Conservation (phyloP, 306 rosid species). For the Trifolium pratense region DNA sequence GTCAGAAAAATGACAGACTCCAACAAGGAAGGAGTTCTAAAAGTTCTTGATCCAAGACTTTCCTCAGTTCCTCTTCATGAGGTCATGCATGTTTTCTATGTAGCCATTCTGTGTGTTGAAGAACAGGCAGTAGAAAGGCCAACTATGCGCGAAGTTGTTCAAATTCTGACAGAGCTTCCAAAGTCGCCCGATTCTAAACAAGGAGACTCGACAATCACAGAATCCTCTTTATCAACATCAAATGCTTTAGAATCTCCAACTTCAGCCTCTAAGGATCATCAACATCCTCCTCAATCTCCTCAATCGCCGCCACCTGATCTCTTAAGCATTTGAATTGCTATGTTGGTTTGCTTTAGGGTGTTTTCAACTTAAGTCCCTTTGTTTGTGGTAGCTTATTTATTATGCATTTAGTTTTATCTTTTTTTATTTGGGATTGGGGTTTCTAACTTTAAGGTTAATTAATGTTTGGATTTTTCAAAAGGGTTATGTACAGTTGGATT, state of each 20-base stretch:
- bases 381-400: slow-evolving; percentile 35
- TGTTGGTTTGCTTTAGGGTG: slow-evolving; percentile 36
- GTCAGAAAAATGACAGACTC: slow-evolving; percentile 85
- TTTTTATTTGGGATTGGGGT: slow-evolving; percentile 43
- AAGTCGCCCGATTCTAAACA: slow-evolving; percentile 60
- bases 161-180: slow-evolving; percentile 92
- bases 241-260: slow-evolving; percentile 57
- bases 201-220: slow-evolving; percentile 50
- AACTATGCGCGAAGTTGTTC: slow-evolving; percentile 97
- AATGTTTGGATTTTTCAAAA: slow-evolving; percentile 45
- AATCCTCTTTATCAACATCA: slow-evolving; percentile 55
- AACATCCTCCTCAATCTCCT: slow-evolving; percentile 55
- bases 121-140: slow-evolving; percentile 97
- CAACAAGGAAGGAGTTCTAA: slow-evolving; percentile 80
- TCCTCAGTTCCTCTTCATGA: slow-evolving; percentile 89
- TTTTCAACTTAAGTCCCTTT: slow-evolving; percentile 45
- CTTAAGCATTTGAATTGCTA: slow-evolving; percentile 70
- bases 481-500: slow-evolving; percentile 70
- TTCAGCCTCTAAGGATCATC: slow-evolving; percentile 50
- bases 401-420: slow-evolving; percentile 23
- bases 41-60: slow-evolving; percentile 86
- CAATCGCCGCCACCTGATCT: slow-evolving; percentile 82
- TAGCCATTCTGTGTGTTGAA: slow-evolving; percentile 94
- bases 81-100: slow-evolving; percentile 87
- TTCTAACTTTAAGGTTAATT: slow-evolving; percentile 56